Evolutionary conservation across 371 early-diverging fungal genomes (phyloP), one percentile per base, ranked within the genome.

Genomic region (Nosema muscidifuracis): DNA sequence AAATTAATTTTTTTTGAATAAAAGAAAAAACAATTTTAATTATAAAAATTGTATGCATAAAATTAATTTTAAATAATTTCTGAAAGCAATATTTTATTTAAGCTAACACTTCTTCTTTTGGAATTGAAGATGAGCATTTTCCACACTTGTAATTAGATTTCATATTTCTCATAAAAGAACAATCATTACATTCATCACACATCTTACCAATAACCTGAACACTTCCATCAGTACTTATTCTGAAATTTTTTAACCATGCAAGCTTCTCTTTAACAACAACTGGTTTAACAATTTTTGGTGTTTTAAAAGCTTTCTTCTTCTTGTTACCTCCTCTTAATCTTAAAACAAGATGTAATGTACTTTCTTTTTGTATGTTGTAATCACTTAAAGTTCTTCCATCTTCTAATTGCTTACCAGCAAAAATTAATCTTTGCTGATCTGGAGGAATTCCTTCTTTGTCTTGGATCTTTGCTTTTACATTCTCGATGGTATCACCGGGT

Each of bases 401-500:
- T 76, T 89, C 89, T 9, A 98, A 90, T 87, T 97, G 96, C 89
- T 95, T 95, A 79, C 94, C 97, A 84, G 96, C 95, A 84, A 97
- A 96, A 83, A 97, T 97, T 77, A 96, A 88, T 80, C 96, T 94
- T 86, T 97, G 97, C 88, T 97, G 98, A 85, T 96, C 96, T 74
- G 97, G 97, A 69, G 97, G 96, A 83, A 97, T 98, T 77, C 92
- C 92, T 83, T 95, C 95, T 88, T 94, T 94, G 86, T 95, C 94
- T 85, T 95, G 95, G 72, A 95, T 95, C 87, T 93, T 94, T 74
- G 86, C 83, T 87, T 95, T 95, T 80, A 95, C 94, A 73, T 92
- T 90, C 47, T 92, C 89, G 82, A 94, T 93, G 79, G 90, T 89
- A 80, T 95, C 95, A 18, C 88, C 87, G n/a, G 89, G 87, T 85